Evolutionary conservation across 2,329 filamentous ascomycete genomes (phyloP).

Genomic region (Fusarium sp.): DNA sequence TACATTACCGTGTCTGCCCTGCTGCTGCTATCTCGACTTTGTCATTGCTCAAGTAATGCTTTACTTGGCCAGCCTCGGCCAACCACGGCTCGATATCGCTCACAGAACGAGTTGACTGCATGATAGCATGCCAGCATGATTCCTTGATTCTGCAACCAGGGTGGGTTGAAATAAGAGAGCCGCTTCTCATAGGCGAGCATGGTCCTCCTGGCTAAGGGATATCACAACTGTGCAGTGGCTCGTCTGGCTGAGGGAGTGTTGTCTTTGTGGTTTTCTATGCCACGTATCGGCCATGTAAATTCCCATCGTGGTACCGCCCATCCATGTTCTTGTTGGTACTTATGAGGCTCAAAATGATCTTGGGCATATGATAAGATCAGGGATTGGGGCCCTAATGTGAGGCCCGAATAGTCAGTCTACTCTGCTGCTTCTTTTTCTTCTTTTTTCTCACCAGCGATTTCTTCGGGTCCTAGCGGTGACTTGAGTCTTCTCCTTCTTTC

Average conservation of each 20-base stretch:
- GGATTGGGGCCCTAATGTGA: background rate
- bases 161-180: background rate
- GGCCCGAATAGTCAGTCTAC: background rate
- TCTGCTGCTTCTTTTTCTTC: background rate
- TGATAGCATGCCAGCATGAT: background rate
- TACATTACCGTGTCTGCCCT: background rate
- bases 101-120: background rate
- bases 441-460: background rate
- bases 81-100: background rate
- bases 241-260: background rate
- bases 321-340: background rate
- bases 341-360: background rate
- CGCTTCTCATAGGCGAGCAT: background rate
- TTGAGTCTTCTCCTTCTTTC: background rate
- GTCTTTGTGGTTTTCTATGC: background rate
- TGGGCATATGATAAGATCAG: background rate
- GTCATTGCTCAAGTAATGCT: background rate
- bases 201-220: background rate
- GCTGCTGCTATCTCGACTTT: background rate
- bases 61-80: background rate
- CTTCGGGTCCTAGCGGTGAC: background rate
- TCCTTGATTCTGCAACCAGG: background rate
- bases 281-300: background rate
- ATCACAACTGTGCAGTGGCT: background rate
- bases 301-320: background rate